Conservation (phyloP, 345 rosid species). For the Lumnitzera racemosa region DNA sequence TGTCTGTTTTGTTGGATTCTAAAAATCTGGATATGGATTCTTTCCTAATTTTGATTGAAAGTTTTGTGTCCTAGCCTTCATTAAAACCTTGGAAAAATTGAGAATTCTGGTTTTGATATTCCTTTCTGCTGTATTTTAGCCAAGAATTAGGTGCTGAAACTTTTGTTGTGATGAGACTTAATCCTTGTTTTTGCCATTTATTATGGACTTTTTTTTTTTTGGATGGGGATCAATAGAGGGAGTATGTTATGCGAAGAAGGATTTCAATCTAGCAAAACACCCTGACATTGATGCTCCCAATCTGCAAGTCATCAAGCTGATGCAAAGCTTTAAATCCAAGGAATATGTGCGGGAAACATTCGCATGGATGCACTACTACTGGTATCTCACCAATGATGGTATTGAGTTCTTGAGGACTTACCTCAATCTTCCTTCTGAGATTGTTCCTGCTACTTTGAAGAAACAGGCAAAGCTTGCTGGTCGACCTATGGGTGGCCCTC, state of each 20-base stretch:
- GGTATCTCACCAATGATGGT: slow-evolving; percentile 85
- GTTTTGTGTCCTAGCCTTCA: too few species aligned
- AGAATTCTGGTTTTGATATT: neutral
- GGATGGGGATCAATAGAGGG: slow-evolving; percentile 41
- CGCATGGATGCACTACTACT: slow-evolving; percentile 95
- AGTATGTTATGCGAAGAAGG: slow-evolving; percentile 77
- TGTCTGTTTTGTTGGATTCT: too few species aligned
- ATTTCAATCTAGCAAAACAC: slow-evolving; percentile 69
- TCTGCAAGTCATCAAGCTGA: slow-evolving; percentile 77
- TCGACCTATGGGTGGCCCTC: slow-evolving; percentile 64
- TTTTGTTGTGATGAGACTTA: neutral
- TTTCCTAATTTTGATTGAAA: too few species aligned
- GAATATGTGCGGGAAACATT: slow-evolving; percentile 84
- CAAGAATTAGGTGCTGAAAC: too few species aligned
- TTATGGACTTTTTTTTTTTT: neutral
- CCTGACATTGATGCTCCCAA: slow-evolving; percentile 73
- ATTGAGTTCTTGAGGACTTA: slow-evolving; percentile 69
- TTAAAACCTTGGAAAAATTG: neutral
- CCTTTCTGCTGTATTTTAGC: too few species aligned
- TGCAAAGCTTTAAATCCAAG: slow-evolving; percentile 92
- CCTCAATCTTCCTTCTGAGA: slow-evolving; percentile 86
- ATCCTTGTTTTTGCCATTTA: too few species aligned
- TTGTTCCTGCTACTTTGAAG: slow-evolving; percentile 90
- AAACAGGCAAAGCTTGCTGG: slow-evolving; percentile 64
- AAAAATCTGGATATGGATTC: too few species aligned